Evolutionary conservation across 208 protist species (phyloP), one percentile per base, ranked within the genome.

Genomic region (Wallacemonas sp.): DNA sequence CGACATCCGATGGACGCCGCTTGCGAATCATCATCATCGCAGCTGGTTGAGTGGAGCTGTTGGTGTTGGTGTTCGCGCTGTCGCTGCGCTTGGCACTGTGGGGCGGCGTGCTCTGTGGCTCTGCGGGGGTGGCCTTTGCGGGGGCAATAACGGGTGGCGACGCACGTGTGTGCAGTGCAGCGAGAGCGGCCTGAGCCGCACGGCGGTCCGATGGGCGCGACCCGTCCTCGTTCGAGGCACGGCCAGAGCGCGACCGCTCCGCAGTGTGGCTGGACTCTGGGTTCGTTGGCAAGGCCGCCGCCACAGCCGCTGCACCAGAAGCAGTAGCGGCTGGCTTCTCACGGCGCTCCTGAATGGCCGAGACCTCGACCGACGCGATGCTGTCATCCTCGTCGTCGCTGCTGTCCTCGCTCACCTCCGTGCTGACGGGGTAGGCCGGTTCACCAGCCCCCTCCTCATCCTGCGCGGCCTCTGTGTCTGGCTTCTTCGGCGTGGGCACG

Each of bases 341-440:
- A 21, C 60, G 60, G 27, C 43, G 43, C 8, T 49, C 27, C 24
- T 44, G 41, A 29, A 65, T 48, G 41, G 60, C 60, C 2, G 60
- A 65, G 24, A 65, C 60, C 14, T 44, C 43, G 26, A 65, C 60
- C 3, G 26, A 16, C 8, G 24, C 0, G 21, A 32, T 23, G n/a
- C 6, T 27, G 23, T 44, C 56, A 14, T 54, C 60, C 16, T 24
- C 43, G 27, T 70, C 66, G 43, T 70, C 66, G 38, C 70, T 73
- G 52, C 72, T 55, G 19, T 74, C 76, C 14, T 65, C 61, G 26
- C 55, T 69, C 9, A 66, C 44, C 19, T 68, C 67, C 27, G 68
- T 76, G 64, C 44, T 58, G 19, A 41, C 74, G 26, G 49, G 43
- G 29, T 43, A 58, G 11, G 21, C 39, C 34, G 36, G 17, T 33